Conservation (phyloP, 2,329 filamentous ascomycete genomes). For the Penicillium sp. region DNA sequence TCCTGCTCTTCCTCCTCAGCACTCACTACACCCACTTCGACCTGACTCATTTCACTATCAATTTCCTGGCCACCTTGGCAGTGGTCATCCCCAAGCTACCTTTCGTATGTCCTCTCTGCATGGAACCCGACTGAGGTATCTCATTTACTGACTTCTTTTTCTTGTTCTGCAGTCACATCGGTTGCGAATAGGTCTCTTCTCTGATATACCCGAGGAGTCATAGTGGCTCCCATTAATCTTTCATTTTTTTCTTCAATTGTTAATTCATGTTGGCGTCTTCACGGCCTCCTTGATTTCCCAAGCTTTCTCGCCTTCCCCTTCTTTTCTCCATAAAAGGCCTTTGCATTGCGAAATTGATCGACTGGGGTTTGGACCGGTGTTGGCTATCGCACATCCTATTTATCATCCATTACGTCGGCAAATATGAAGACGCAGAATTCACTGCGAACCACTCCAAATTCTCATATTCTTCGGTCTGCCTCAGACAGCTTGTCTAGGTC, state of each 20-base stretch:
- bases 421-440: constrained; percentile 22
- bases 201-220: constrained; percentile 64
- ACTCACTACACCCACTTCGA: constrained; percentile 99
- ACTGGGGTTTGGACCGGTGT: constrained; percentile 17
- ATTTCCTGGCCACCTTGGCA: constrained; percentile 85
- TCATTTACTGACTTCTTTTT: constrained; percentile 30
- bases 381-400: constrained; percentile 16
- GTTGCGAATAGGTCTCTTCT: constrained; percentile 73
- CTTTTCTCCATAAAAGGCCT: constrained; percentile 16
- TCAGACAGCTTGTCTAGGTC: constrained; percentile 14
- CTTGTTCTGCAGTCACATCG: constrained; percentile 63
- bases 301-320: constrained; percentile 12
- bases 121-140: neutral
- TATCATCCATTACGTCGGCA: constrained; percentile 15
- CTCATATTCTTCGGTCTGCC: neutral
- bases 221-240: constrained; percentile 22
- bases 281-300: constrained; percentile 17
- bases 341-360: constrained; percentile 26
- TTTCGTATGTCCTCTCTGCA: constrained; percentile 63
- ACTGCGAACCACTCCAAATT: constrained; percentile 8
- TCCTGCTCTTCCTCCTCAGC: constrained; percentile 90
- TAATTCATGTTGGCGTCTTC: constrained; percentile 22
- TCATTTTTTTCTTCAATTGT: constrained; percentile 14
- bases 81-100: constrained; percentile 97
- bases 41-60: constrained; percentile 93